phyloP scores from a whole-genome alignment of 83 land plant genomes.

The Picea abies region DNA sequence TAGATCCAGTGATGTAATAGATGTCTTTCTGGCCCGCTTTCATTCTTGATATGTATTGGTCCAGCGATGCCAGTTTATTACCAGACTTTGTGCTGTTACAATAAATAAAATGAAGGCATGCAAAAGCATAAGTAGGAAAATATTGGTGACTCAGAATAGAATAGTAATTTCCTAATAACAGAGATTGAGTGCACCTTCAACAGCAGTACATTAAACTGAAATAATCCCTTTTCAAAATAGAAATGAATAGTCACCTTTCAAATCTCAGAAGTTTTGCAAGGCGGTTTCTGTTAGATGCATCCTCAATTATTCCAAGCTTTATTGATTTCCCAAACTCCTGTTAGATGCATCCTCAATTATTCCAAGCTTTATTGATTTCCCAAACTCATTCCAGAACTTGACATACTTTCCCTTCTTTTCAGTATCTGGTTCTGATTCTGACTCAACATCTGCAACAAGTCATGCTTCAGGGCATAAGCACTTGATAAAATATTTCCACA shows the following conservation, averaged over 20 bases:
- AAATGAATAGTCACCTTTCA: slow-evolving; percentile 55
- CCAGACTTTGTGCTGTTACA: slow-evolving; percentile 79
- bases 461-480: neutral
- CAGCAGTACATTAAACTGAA: neutral
- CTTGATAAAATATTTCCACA: neutral
- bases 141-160: neutral
- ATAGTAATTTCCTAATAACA: neutral
- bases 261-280: slow-evolving; percentile 96
- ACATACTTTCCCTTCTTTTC: slow-evolving; percentile 93
- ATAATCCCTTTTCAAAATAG: neutral
- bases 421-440: slow-evolving; percentile 52
- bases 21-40: slow-evolving; percentile 88
- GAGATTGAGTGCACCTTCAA: neutral
- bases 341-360: slow-evolving; percentile 98
- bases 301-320: too few relatives aligned
- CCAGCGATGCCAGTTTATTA: slow-evolving; percentile 86
- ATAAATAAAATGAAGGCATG: neutral
- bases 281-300: too few relatives aligned
- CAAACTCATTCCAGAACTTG: slow-evolving; percentile 97
- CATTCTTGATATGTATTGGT: slow-evolving; percentile 94
- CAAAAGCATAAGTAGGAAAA: neutral
- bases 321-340: too few relatives aligned
- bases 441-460: slow-evolving; percentile 14
- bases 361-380: slow-evolving; percentile 95
- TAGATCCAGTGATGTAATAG: slow-evolving; percentile 88